A percentile compares a stretch with the other conserved stretches of the same genome.
phyloP scores from a whole-genome alignment of 75 land plant species.

The Pinus taeda region DNA sequence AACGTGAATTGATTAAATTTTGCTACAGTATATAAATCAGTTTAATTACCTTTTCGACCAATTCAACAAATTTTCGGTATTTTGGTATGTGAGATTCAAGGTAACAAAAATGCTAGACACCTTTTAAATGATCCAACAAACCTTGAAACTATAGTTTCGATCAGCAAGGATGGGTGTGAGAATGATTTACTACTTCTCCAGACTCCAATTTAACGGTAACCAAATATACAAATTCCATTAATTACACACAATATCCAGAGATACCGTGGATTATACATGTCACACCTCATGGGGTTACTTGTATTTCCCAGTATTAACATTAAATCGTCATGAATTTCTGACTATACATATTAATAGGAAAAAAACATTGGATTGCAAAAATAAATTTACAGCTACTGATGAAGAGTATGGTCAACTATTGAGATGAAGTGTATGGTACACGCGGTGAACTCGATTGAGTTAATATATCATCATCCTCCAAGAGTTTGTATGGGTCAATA shows the following conservation, averaged over 20 bases:
- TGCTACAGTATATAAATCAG: too few species aligned
- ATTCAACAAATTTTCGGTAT: too few species aligned
- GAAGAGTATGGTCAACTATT: slow-evolving; percentile 6
- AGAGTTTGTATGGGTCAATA: slow-evolving; percentile 66
- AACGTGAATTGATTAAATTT: too few species aligned
- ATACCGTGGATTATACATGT: too few species aligned
- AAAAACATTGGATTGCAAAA: background rate
- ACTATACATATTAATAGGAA: background rate
- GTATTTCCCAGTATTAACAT: background rate
- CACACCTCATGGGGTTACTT: background rate
- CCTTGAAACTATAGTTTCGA: too few species aligned
- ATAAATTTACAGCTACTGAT: background rate
- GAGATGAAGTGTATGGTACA: slow-evolving; percentile 8
- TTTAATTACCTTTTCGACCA: too few species aligned
- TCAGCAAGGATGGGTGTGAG: too few species aligned
- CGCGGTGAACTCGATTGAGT: slow-evolving; percentile 27
- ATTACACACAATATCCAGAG: background rate
- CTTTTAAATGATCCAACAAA: too few species aligned
- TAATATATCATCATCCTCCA: slow-evolving; percentile 66
- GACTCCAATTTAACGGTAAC: background rate
- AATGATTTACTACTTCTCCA: too few species aligned
- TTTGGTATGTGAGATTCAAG: too few species aligned
- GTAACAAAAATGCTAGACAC: too few species aligned
- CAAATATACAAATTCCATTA: background rate
- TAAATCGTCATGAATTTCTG: background rate